Conservation (phyloP, 2,329 filamentous ascomycete species). For the Cyphellophora attinorum region DNA sequence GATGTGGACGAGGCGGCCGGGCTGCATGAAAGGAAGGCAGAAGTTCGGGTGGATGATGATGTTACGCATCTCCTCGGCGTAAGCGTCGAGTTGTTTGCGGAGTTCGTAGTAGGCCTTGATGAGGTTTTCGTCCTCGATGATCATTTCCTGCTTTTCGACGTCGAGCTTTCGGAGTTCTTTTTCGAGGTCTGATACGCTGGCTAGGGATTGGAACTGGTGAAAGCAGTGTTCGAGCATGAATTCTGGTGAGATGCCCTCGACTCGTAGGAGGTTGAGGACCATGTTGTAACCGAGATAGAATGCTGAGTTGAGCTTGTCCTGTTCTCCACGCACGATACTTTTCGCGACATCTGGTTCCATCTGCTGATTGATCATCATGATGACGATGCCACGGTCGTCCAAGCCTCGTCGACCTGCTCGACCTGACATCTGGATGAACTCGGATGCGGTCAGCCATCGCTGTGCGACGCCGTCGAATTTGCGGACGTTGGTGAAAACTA, state of each 20-base stretch:
- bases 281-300: constrained; percentile 99
- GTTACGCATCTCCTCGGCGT: constrained; percentile 78
- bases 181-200: constrained; percentile 74
- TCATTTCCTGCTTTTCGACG: constrained; percentile 59
- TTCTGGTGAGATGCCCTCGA: constrained; percentile 98
- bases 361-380: constrained; percentile 98
- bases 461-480: constrained; percentile 82
- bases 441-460: constrained; percentile 82
- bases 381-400: constrained; percentile 94
- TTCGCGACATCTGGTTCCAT: constrained; percentile 93
- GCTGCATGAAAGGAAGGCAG: constrained; percentile 72
- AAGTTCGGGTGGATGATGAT: constrained; percentile 90
- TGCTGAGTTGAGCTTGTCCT: constrained; percentile 93
- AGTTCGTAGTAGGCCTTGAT: constrained; percentile 93
- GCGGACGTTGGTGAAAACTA: constrained; percentile 93
- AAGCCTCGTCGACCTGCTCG: constrained; percentile 93
- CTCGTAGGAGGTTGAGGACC: constrained; percentile 90
- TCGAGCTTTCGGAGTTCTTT: constrained; percentile 73
- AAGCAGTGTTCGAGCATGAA: constrained; percentile 99
- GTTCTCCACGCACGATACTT: constrained; percentile 88
- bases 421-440: constrained; percentile 98
- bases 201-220: constrained; percentile 94
- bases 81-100: constrained; percentile 70
- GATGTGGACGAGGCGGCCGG: constrained; percentile 79
- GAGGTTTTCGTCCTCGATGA: constrained; percentile 74